These are phyloP conservation scores for Puccinia hordei DNA, from an alignment of 1,284 basidiomycete genomes.

Conservation along the genomic window DNA sequence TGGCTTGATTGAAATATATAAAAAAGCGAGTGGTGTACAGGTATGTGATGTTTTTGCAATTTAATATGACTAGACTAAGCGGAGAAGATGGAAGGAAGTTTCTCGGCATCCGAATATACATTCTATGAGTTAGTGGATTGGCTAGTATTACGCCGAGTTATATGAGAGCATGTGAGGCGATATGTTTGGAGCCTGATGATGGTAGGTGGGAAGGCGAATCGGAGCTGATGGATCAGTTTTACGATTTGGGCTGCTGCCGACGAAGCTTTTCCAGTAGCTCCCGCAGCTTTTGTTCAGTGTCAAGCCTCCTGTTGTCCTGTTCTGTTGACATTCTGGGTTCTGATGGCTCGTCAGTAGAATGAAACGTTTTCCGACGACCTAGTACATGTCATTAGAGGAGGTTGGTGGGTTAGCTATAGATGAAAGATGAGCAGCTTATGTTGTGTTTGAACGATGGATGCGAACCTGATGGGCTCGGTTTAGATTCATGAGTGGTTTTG, in stretches of 20 bases:
- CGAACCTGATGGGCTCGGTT: background rate
- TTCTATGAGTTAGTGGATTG: no score
- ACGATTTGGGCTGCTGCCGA: slow-evolving; percentile 20
- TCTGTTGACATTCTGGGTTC: background rate
- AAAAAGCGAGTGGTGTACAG: no score
- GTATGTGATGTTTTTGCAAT: no score
- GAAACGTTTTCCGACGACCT: background rate
- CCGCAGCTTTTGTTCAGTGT: slow-evolving; percentile 12
- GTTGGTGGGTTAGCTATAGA: background rate
- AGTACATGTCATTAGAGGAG: background rate
- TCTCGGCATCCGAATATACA: no score
- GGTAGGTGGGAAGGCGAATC: background rate
- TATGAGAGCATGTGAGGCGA: no score
- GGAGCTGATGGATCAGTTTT: background rate
- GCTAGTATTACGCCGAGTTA: no score
- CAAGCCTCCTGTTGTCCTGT: background rate
- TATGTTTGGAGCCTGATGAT: no score
- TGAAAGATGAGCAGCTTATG: background rate
- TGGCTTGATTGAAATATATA: no score
- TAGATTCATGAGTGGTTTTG: background rate
- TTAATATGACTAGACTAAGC: no score
- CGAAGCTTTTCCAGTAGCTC: slow-evolving; percentile 24
- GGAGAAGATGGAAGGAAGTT: no score
- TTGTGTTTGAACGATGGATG: background rate
- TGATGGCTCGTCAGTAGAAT: background rate